phyloP scores from a whole-genome alignment of 176 grass and related monocot genomes.

The Aegilops sharonensis region DNA sequence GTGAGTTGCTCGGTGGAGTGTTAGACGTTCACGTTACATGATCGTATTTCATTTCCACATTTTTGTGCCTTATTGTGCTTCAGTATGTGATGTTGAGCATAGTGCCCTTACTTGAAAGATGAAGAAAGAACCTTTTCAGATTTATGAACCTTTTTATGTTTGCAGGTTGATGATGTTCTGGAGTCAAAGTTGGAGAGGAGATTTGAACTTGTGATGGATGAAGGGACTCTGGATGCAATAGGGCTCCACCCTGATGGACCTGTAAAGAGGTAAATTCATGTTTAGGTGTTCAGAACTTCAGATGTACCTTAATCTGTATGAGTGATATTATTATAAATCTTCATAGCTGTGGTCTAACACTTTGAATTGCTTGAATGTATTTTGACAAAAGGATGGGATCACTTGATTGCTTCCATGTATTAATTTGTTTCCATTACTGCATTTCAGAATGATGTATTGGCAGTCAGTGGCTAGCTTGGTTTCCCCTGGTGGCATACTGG shows the following conservation, averaged over 20 bases:
- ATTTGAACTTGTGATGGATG: conserved; percentile 95
- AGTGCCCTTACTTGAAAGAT: not conserved
- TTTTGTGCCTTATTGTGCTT: not conserved
- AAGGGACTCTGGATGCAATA: conserved; percentile 90
- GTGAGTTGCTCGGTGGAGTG: conserved; percentile 34
- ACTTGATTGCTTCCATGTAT: not conserved
- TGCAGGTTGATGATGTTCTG: conserved; percentile 91
- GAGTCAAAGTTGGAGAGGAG: conserved; percentile 87
- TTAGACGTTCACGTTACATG: not conserved
- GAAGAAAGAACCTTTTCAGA: conserved; percentile 5
- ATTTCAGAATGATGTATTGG: conserved; percentile 97
- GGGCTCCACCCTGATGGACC: conserved; percentile 78
- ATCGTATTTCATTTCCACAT: not conserved
- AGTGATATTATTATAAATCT: not conserved
- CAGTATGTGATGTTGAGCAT: not conserved
- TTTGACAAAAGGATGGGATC: not conserved
- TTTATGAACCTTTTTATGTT: not conserved
- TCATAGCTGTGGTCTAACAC: not conserved
- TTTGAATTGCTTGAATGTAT: not conserved
- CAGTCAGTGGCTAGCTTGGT: conserved; percentile 75
- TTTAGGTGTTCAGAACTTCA: conserved; percentile 2
- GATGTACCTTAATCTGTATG: not conserved
- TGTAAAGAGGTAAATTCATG: conserved; percentile 67
- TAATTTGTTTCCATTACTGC: conserved; percentile 19
- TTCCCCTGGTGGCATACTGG: conserved; percentile 79